Conservation (phyloP, 495 filamentous ascomycete genomes). For the Clohesyomyces aquaticus region DNA sequence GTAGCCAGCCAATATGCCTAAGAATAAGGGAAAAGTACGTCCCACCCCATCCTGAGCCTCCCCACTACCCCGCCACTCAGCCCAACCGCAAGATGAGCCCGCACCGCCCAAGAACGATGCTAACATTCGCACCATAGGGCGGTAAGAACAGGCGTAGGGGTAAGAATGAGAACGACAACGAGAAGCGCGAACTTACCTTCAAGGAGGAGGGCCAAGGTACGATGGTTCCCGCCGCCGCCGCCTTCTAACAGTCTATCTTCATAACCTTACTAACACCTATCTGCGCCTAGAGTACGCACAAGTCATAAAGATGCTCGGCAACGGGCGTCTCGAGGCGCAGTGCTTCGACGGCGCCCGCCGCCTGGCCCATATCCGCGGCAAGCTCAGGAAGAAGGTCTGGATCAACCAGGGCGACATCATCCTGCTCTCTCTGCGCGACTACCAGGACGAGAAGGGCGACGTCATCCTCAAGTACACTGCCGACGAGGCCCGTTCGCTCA, state of each 20-base stretch:
- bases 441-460: constrained; percentile 98
- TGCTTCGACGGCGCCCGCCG: constrained; percentile 96
- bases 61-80: constrained; percentile 28
- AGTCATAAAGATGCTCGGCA: constrained; percentile 82
- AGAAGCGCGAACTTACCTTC: constrained; percentile 98
- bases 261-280: neutral
- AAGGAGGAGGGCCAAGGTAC: constrained; percentile 95
- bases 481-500: constrained; percentile 92
- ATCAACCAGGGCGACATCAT: constrained; percentile 77
- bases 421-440: constrained; percentile 92
- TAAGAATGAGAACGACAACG: constrained; percentile 99
- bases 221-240: constrained; percentile 22
- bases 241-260: constrained; percentile 9
- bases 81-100: neutral
- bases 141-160: constrained; percentile 98
- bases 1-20: constrained; percentile 70
- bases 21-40: constrained; percentile 97
- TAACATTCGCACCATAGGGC: constrained; percentile 62
- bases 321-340: constrained; percentile 92
- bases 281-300: constrained; percentile 82
- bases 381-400: constrained; percentile 90
- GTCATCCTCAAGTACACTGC: constrained; percentile 98
- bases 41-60: constrained; percentile 21
- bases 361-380: constrained; percentile 85
- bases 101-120: constrained; percentile 3